Conservation (phyloP, 768 basidiomycete genomes). For the Naematelia aurantialba region DNA sequence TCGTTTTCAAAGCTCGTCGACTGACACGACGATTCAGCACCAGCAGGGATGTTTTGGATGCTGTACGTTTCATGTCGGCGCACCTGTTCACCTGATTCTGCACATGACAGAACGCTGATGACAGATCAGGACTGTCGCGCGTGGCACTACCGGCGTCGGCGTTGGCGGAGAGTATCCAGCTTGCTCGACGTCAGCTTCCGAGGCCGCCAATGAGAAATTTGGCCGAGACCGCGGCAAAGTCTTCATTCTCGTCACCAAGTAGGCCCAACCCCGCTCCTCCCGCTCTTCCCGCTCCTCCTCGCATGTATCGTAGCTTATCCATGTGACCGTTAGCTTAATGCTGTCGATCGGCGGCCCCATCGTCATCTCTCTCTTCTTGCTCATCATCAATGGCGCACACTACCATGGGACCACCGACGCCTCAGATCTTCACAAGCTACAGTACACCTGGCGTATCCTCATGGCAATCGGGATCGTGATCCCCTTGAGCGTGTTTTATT, state of each 20-base stretch:
- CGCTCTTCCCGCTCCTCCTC: not conserved
- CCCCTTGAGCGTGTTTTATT: constrained; percentile 64
- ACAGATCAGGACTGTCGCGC: constrained; percentile 56
- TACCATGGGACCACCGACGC: constrained; percentile 26
- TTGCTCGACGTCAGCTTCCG: constrained; percentile 65
- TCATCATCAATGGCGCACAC: constrained; percentile 58
- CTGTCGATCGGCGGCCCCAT: constrained; percentile 64
- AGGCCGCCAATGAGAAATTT: constrained; percentile 70
- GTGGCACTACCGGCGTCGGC: constrained; percentile 59
- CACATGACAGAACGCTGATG: not conserved
- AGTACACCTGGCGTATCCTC: constrained; percentile 29
- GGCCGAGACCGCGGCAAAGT: constrained; percentile 62
- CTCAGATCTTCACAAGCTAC: constrained; percentile 22
- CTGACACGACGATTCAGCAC: constrained; percentile 19
- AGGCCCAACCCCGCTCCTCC: constrained; percentile 24
- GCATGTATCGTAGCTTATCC: not conserved
- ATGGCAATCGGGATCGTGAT: constrained; percentile 64
- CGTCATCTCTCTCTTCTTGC: constrained; percentile 64
- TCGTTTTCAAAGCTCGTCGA: constrained; percentile 2
- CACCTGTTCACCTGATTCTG: not conserved
- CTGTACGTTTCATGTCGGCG: constrained; percentile 46
- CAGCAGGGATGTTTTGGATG: constrained; percentile 67
- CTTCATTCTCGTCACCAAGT: constrained; percentile 77
- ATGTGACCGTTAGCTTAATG: constrained; percentile 24
- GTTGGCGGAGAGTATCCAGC: constrained; percentile 77